Conservation (phyloP, 768 basidiomycete species). For the Mycena alexandri region DNA sequence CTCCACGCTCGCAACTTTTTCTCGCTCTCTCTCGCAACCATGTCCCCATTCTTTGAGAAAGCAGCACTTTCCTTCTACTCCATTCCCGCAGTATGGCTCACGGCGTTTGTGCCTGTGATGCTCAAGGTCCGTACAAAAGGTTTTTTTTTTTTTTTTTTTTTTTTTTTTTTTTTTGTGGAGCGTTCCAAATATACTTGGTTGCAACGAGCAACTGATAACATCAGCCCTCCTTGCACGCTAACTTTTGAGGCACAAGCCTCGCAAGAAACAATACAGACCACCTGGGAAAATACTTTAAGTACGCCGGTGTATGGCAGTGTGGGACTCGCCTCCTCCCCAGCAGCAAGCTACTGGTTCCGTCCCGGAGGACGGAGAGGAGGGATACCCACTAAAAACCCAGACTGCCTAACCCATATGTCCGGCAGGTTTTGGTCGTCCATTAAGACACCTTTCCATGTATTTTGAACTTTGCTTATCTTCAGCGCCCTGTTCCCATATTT, state of each 20-base stretch:
- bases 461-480: neutral
- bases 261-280: neutral
- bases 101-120: constrained; percentile 41
- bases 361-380: constrained; percentile 16
- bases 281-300: constrained; percentile 13
- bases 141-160: too few relatives aligned
- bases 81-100: constrained; percentile 45
- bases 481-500: constrained; percentile 7
- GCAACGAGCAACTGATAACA: constrained; percentile 1
- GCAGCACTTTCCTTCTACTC: constrained; percentile 48
- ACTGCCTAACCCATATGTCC: constrained; percentile 5
- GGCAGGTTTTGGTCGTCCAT: constrained; percentile 18
- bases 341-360: constrained; percentile 14
- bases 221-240: neutral
- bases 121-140: constrained; percentile 43
- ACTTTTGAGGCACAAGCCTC: neutral
- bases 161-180: constrained; percentile 2
- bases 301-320: constrained; percentile 19
- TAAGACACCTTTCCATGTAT: constrained; percentile 22
- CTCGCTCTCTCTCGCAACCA: too few relatives aligned
- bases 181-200: neutral
- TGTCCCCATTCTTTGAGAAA: too few relatives aligned
- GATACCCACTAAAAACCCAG: constrained; percentile 21
- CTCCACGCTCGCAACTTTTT: too few relatives aligned
- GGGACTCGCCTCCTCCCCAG: constrained; percentile 1